A percentile compares a stretch with the other conserved stretches of the same genome.
These are phyloP conservation scores for Endotrypanum monterogeii DNA, from an alignment of 208 protist species.

Conservation along the genomic window DNA sequence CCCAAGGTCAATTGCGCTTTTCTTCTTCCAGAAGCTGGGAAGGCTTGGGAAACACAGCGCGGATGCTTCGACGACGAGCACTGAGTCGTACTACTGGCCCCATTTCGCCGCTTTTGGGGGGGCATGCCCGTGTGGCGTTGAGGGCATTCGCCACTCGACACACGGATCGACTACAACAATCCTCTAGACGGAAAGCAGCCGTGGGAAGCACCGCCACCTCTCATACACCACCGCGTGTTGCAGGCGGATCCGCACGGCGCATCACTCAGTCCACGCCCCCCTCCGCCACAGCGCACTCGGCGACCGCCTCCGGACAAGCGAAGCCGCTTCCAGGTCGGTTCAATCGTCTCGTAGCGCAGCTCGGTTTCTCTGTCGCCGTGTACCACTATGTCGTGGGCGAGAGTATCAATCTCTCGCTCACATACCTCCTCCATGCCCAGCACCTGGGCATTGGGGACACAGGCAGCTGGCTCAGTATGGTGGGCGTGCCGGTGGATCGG, in stretches of 20 bases:
- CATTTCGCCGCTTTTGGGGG: neutral
- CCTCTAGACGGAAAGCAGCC: neutral
- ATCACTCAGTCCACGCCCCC: neutral
- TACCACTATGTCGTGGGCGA: conserved; percentile 80
- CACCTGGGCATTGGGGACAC: conserved; percentile 56
- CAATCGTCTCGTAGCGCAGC: conserved; percentile 53
- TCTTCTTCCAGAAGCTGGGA: neutral
- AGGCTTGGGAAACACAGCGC: no score
- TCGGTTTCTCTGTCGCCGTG: conserved; percentile 52
- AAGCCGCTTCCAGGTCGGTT: conserved; percentile 64
- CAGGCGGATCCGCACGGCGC: neutral
- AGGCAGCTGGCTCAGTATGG: conserved; percentile 37
- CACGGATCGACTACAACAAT: conserved; percentile 18
- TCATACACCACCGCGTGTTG: neutral
- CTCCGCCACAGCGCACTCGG: neutral
- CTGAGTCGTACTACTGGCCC: neutral
- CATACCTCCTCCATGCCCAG: conserved; percentile 64
- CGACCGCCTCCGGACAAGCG: conserved; percentile 10
- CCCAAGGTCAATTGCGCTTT: neutral
- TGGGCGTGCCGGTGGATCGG: conserved; percentile 28
- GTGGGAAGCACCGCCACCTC: neutral
- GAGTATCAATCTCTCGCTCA: conserved; percentile 46
- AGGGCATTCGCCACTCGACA: conserved; percentile 17
- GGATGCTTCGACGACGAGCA: neutral
- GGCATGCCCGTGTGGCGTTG: neutral